A percentile compares a stretch with the other conserved stretches of the same genome.
Conservation (phyloP, 139 green algal species). For the Chlamydomonas eustigma region DNA sequence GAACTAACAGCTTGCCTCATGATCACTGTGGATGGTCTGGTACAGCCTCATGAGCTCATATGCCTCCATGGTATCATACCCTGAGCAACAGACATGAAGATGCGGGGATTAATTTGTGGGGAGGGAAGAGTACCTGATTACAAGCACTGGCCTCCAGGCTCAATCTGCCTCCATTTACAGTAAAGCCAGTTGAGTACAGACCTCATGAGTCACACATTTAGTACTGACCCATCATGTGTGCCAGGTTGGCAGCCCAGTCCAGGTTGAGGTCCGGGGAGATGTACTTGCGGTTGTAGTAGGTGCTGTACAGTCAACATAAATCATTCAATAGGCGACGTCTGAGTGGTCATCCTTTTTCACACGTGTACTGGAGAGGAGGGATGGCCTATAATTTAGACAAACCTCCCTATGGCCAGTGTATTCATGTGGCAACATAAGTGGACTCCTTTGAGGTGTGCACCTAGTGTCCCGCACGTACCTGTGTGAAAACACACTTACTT, state of each 20-base stretch:
- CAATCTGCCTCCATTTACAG: no score
- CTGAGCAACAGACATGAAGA: no score
- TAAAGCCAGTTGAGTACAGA: not conserved
- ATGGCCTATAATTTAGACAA: no score
- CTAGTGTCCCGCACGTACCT: slow-evolving; percentile 6
- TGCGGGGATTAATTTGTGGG: no score
- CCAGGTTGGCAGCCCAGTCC: slow-evolving; percentile 93
- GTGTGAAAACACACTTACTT: slow-evolving; percentile 9
- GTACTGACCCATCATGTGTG: slow-evolving; percentile 91
- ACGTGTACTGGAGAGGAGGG: no score
- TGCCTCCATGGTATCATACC: slow-evolving; percentile 16
- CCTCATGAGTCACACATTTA: no score
- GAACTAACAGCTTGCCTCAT: slow-evolving; percentile 35
- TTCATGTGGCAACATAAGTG: no score
- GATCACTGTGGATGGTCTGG: slow-evolving; percentile 91
- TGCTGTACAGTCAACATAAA: slow-evolving; percentile 9
- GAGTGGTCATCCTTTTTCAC: no score
- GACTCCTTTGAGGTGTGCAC: slow-evolving; percentile 53
- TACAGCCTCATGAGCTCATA: slow-evolving; percentile 95
- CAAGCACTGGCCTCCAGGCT: no score
- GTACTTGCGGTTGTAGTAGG: slow-evolving; percentile 33
- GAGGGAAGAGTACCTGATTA: no score
- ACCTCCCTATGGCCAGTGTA: no score
- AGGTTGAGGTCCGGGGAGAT: slow-evolving; percentile 64
- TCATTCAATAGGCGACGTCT: no score